Evolutionary conservation across 2,329 filamentous ascomycete species (phyloP), one percentile per base, ranked within the genome.

Genomic region (Aspergillus floridensis): DNA sequence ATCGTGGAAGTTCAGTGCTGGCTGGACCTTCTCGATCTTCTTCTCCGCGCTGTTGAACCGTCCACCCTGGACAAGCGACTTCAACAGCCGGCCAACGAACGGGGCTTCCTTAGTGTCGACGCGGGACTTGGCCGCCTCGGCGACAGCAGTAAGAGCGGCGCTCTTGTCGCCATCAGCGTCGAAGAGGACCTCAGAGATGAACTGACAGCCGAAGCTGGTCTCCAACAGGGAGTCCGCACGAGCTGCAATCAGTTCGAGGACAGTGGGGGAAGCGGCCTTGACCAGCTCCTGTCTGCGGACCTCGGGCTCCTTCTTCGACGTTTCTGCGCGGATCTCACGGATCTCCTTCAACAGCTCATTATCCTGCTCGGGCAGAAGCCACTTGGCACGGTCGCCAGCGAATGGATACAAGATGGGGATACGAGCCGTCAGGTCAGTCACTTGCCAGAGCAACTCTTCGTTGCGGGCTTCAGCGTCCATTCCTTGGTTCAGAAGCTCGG

Each of bases 221-320:
- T 86, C 80, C 2, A 90, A 84, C 21, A 99, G 82, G 41, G 88
- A 85, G 2, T 81, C 78, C 1, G 92, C 85, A 24, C 88, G 84
- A 1, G 86, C 80, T 1, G 86, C 83, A 60, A 98, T 88, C 44
- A 91, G 86, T 48, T 87, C 84, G 31, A 99, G 82, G 2, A 98
- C 80, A 31, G 87, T 84, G 2, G 90, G 87, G 1, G 92, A 92
- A 29, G 96, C 79, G 11, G 87, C 83, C 60, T 87, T 85, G 22
- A 91, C 80, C 47, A 99, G 81, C 74, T 97, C 95, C 66, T 86
- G 82, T 59, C 90, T 86, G 60, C 95, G 86, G 22, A 84, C 77
- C 56, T 89, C 87, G 0, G 91, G 82, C 59, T 96, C 92, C 77
- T 99, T 99, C 80, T 98, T 99, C 64, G 91, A 96, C 2, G 93